Evolutionary conservation across 164 flowering plant species (phyloP), one percentile per base, ranked within the genome.

Genomic region (Nelumbo lutea): DNA sequence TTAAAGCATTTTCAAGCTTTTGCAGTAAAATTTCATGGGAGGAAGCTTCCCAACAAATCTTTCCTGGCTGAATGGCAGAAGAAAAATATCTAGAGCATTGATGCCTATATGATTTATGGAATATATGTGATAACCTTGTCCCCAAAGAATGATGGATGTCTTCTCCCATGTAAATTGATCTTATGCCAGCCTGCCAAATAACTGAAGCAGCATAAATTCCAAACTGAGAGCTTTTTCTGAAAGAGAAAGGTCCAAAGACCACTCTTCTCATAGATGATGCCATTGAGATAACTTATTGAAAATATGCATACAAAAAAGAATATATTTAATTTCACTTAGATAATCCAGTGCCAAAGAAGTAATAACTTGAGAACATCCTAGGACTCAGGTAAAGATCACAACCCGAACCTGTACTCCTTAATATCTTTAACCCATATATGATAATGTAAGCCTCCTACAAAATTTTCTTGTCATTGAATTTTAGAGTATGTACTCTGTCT

Each of bases 1-100:
- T 84, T 70, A 90, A 56, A 41, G 86, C 76, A 79, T 3, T 64
- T 78, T 86, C 88, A 62, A 93, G 87, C 76, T 85, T 90, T 50
- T 53, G 77, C 73, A 83, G 68, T 66, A 90, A 64, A 67, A 75
- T 65, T 56, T 46, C 78, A 65, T 67, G 71, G 56, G 86, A 68
- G 10, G 89, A 80, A 69, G 79, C 80, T 76, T 70, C 80, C 78
- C 83, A 71, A 50, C 57, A 68, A 42, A 77, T 48, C 27, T 61
- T 71, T 44, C 62, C 68, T 3, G 70, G 70, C 56, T 62, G 61
- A 9, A 55, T 50, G n/a, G 62, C 45, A 51, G 81, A 41, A 72
- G 72, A 77, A 65, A 69, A 76, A 44, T 41, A 62, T 6, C 27
- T 69, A 4, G 53, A 39, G 6, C 44, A 65, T 44, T 59, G 52